These are phyloP conservation scores for Salix purpurea DNA, from an alignment of 345 rosid genomes.

Conservation along the genomic window DNA sequence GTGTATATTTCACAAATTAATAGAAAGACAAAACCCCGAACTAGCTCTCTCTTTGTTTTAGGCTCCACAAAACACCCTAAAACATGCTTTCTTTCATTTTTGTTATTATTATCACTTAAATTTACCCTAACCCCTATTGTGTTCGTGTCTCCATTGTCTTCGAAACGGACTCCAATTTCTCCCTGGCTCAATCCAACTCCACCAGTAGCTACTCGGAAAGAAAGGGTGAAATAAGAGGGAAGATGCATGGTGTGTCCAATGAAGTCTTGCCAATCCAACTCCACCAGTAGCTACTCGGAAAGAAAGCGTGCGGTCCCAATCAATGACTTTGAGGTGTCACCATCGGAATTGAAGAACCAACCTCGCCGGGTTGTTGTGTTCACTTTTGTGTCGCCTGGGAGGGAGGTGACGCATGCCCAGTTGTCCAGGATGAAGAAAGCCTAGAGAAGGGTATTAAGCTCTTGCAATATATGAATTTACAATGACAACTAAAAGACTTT, in stretches of 20 bases:
- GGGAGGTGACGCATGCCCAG: not conserved
- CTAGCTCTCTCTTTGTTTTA: too few relatives aligned
- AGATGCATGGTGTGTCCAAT: not conserved
- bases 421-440: slow-evolving; percentile 2
- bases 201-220: not conserved
- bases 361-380: not conserved
- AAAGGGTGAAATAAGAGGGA: not conserved
- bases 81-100: too few relatives aligned
- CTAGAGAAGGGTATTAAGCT: slow-evolving; percentile 14
- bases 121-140: too few relatives aligned
- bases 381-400: slow-evolving; percentile 11
- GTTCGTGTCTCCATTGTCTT: not conserved
- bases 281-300: not conserved
- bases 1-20: not conserved
- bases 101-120: too few relatives aligned
- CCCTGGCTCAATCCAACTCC: not conserved
- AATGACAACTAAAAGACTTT: not conserved
- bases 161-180: not conserved
- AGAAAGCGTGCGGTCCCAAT: not conserved
- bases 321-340: not conserved
- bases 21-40: too few relatives aligned
- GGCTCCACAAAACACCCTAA: too few relatives aligned
- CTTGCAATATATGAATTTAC: not conserved
- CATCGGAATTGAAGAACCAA: not conserved
- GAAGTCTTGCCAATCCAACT: slow-evolving; percentile 1